phyloP scores from a whole-genome alignment of 352 stramenopile species.

The Pythium aristosporum region DNA sequence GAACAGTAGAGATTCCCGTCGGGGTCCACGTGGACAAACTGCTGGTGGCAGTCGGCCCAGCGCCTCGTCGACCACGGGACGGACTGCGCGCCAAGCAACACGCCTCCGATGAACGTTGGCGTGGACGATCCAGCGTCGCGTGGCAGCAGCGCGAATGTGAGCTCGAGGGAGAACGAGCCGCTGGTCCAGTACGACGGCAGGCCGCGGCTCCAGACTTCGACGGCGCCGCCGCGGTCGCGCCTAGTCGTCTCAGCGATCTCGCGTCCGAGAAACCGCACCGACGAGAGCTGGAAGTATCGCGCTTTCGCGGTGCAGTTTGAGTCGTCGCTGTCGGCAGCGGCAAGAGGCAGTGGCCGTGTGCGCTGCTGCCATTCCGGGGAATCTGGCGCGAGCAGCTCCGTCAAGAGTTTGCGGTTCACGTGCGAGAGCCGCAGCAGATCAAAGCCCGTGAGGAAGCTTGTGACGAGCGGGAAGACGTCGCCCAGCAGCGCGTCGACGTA shows the following conservation, averaged over 20 bases:
- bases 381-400: slow-evolving; percentile 4
- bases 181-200: background rate
- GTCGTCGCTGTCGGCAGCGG: background rate
- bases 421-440: slow-evolving; percentile 35
- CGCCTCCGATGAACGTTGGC: slow-evolving; percentile 1
- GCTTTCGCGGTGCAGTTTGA: background rate
- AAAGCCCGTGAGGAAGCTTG: slow-evolving; percentile 24
- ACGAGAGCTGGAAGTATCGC: slow-evolving; percentile 2
- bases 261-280: slow-evolving; percentile 6
- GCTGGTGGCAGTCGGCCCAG: slow-evolving; percentile 39
- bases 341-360: no score
- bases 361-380: background rate
- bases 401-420: slow-evolving; percentile 11
- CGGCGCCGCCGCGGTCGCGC: background rate
- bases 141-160: slow-evolving; percentile 4
- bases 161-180: slow-evolving; percentile 5
- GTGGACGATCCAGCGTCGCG: background rate
- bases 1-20: slow-evolving; percentile 40
- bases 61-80: slow-evolving; percentile 8
- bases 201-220: background rate
- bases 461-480: slow-evolving; percentile 28
- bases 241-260: background rate
- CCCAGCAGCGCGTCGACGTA: slow-evolving; percentile 21
- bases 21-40: slow-evolving; percentile 36
- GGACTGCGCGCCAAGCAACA: slow-evolving; percentile 46